Evolutionary conservation across 305 asterid genomes (phyloP), one percentile per base, ranked within the genome.

Genomic region (Withania somnifera): DNA sequence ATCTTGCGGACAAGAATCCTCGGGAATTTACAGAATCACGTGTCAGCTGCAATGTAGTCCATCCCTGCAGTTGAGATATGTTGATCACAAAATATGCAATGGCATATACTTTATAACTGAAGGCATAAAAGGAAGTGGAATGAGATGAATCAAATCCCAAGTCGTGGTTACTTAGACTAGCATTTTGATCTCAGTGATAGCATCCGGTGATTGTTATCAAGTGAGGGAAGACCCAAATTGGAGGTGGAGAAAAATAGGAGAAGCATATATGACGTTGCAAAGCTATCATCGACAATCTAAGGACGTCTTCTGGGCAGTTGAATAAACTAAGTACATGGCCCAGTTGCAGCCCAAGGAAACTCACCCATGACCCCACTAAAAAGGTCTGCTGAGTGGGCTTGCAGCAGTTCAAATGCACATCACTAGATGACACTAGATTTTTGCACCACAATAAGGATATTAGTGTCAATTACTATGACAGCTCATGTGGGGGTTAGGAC

Each of bases 1-100:
- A 89, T 87, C 98, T 92, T 82, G 97, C 91, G 52, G 98, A 91
- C 54, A 96, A 88, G 86, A 82, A 91, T 82, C 98, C 99, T 84
- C 91, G 88, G 81, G 97, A 78, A 86, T 61, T 66, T 83, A 79
- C 89, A 83, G 88, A 66, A 11, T 94, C 98, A 34, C 98, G 97
- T 26, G 82, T 94, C 87, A 91, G 82, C 88, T 93, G 98, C 85
- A 96, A 85, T 19, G 99, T 96, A 76, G 90, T 89, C 90, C 90
- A 86, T 64, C 99, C 99, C 99, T 96, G 92, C 79, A 88, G 75
- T 5, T 36, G 52, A 82, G 78, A 82, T 66, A 84, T 76, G 78
- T 26, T 53, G 71, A 53, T 81, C 47, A 54, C 36, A 77, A 58
- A 40, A 42, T 11, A 61, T 61, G 73, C 19, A 42, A 80, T 45